These are phyloP conservation scores for Cydonia oblonga DNA, from an alignment of 331 rosid species.

Conservation along the genomic window DNA sequence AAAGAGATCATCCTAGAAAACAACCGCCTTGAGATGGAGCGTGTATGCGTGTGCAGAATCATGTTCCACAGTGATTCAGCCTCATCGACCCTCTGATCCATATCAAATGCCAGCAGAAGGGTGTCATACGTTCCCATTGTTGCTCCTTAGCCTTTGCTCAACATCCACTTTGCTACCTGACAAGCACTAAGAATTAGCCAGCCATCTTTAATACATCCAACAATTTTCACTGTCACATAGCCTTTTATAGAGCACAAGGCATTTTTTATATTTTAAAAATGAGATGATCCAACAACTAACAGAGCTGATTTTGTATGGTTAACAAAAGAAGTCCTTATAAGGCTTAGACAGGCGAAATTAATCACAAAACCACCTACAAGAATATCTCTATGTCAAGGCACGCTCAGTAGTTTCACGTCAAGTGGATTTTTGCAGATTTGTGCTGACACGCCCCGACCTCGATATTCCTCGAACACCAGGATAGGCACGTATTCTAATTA, in stretches of 20 bases:
- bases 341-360: not conserved
- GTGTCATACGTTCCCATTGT: constrained; percentile 90
- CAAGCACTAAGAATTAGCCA: constrained; percentile 7
- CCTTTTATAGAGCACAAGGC: not conserved
- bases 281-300: not conserved
- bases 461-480: too few species aligned
- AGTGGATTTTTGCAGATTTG: not conserved
- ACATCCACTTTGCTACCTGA: constrained; percentile 95
- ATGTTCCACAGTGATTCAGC: constrained; percentile 98
- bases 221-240: not conserved
- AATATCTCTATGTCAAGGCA: not conserved
- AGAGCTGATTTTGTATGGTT: not conserved
- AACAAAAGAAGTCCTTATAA: too few species aligned
- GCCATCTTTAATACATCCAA: not conserved
- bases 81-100: constrained; percentile 73
- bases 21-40: constrained; percentile 64
- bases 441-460: too few species aligned
- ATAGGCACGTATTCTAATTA: too few species aligned
- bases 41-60: constrained; percentile 62
- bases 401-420: not conserved
- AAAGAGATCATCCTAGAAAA: constrained; percentile 82
- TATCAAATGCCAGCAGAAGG: constrained; percentile 84
- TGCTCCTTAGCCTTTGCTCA: constrained; percentile 91
- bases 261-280: not conserved
- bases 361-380: not conserved